Evolutionary conservation across 2,329 filamentous ascomycete species (phyloP), one percentile per base, ranked within the genome.

Genomic region (Colletotrichum neosansevieriae): DNA sequence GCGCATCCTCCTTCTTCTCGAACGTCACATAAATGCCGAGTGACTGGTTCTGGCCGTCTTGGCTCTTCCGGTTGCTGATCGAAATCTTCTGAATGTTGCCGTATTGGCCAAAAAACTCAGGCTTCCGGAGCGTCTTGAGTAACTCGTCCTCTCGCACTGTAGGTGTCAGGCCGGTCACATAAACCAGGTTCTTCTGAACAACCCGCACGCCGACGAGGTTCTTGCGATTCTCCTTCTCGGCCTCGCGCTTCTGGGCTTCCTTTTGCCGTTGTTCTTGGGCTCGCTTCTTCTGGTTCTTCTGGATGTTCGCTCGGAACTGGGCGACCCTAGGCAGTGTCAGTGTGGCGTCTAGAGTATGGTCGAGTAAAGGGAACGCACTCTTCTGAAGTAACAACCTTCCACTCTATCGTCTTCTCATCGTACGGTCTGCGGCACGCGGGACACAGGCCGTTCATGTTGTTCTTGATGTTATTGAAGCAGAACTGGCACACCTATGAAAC

Each of bases 11-110:
- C 77, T 97, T 97, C 71, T 89, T 91, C 73, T 96, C 92, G 78
- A 98, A 99, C 0, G 96, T 99, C n/a, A 99, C 96, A 76, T 99
- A 99, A 58, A 99, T 95, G 53, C 96, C 96, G 5, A 99, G 91
- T 0, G 94, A 97, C 74, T 96, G 92, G 72, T 94, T 92, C 71
- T 95, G 86, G 34, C 88, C 88, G 75, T 91, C 88, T 36, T 88
- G 86, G 69, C 86, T 93, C 79, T 97, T 97, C 45, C 94, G 89
- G 79, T 97, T 98, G 84, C 94, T 98, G 72, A 99, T 97, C 62
- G 97, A 97, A 64, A 99, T 98, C 80, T 99, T 99, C 77, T 97
- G 92, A 73, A 99, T 99, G 76, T 95, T 96, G 74, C 96, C 96
- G 77, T 99, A 99, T 79, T 99, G 96, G 6, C 96, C 96, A 75